These are phyloP conservation scores for Hypomyces rosellus DNA, from an alignment of 2,329 filamentous ascomycete genomes.

Conservation along the genomic window DNA sequence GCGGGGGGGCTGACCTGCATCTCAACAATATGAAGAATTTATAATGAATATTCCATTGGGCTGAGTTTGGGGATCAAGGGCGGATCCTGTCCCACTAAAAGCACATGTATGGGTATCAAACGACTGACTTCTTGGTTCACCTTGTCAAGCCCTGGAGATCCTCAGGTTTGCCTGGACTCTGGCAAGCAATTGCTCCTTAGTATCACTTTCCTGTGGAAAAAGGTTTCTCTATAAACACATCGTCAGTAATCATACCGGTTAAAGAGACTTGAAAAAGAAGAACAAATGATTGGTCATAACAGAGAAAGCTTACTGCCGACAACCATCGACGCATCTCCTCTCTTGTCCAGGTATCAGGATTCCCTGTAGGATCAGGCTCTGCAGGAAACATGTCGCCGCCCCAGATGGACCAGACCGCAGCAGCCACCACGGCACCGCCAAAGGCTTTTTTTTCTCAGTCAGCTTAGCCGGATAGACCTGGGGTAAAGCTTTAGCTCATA, in stretches of 20 bases:
- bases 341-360: conserved; percentile 64
- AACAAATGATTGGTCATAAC: no score
- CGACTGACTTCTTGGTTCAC: not conserved
- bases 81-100: no score
- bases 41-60: not conserved
- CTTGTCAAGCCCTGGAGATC: conserved; percentile 25
- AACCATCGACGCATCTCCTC: conserved; percentile 80
- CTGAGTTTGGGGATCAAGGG: not conserved
- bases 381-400: conserved; percentile 77
- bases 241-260: not conserved
- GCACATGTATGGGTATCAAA: not conserved
- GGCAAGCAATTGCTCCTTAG: conserved; percentile 40
- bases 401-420: conserved; percentile 79
- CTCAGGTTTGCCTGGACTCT: conserved; percentile 43
- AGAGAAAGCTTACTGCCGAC: conserved; percentile 55
- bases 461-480: no score
- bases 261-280: not conserved
- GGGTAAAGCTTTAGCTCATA: conserved; percentile 30
- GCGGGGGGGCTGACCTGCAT: not conserved
- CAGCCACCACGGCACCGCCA: conserved; percentile 72
- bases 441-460: conserved; percentile 52
- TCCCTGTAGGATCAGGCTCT: conserved; percentile 68
- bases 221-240: conserved; percentile 36
- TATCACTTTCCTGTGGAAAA: conserved; percentile 37
- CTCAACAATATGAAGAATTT: not conserved